Evolutionary conservation across 495 filamentous ascomycete genomes (phyloP).

Genomic region (Neurospora hispaniola): DNA sequence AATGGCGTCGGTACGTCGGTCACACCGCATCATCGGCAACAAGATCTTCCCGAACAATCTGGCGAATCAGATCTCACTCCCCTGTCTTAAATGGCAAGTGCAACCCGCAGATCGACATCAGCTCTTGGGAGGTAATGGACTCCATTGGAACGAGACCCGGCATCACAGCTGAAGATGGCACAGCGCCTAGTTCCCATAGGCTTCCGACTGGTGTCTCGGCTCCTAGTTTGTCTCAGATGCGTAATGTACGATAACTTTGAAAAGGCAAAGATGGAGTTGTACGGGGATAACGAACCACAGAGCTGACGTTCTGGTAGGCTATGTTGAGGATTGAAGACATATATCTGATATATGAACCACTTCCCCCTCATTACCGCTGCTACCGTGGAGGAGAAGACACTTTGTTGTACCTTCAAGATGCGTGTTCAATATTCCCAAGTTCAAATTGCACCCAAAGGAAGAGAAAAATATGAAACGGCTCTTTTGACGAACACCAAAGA

Average conservation of each 20-base stretch:
- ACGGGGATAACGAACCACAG: too few relatives aligned
- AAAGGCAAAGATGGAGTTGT: too few relatives aligned
- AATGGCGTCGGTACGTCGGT: neutral
- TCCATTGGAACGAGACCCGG: neutral
- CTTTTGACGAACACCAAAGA: neutral
- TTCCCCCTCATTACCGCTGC: neutral
- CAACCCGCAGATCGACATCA: neutral
- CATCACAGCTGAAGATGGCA: neutral
- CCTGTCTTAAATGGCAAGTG: neutral
- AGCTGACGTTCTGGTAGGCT: neutral
- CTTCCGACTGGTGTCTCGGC: neutral
- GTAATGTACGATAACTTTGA: too few relatives aligned
- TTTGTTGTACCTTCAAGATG: neutral
- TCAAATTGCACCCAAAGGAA: neutral
- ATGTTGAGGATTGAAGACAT: neutral
- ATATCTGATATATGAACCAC: neutral
- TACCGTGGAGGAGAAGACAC: neutral
- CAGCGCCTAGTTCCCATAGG: neutral
- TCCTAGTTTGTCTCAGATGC: neutral
- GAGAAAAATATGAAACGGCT: neutral
- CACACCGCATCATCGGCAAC: neutral
- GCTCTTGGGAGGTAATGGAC: neutral
- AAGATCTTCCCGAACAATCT: neutral
- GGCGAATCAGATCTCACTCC: neutral
- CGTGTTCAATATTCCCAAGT: neutral